Evolutionary conservation across 2,329 filamentous ascomycete genomes (phyloP), one percentile per base, ranked within the genome.

Genomic region (Aspergillus quadricinctus): DNA sequence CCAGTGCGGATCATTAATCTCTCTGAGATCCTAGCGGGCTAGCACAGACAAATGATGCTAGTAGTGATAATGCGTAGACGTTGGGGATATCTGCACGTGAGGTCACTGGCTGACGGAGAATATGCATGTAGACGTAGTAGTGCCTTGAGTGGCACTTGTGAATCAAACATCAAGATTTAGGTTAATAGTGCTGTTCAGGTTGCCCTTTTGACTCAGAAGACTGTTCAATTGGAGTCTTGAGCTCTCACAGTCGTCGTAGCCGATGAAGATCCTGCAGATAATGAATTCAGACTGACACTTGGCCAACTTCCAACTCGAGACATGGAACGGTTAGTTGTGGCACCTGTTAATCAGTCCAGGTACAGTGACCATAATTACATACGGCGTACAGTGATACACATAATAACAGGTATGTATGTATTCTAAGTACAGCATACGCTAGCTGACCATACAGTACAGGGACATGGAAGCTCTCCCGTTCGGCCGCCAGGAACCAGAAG

Each of bases 281-380:
- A 54, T 50, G 48, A 53, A 28, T n/a, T n/a, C n/a, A n/a, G 50
- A 50, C 54, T 56, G 58, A 56, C 56, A 60, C 58, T 57, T 58
- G 58, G 58, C 56, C 56, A 60, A 58, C 56, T 60, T 54, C 58
- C 56, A 51, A 48, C 54, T 60, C 50, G 49, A 56, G 55, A 53
- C n/a, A 56, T 27, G 21, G 1, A 25, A 21, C 21, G 40, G 21
- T 43, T 25, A 29, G 28, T 50, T 53, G 43, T 27, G 28, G 45
- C 45, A 52, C 25, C 6, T 45, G 40, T 29, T 23, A 46, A 14
- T 46, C 10, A 46, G 31, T 17, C 14, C 14, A 37, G 14, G 31
- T 37, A 37, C 14, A 37, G 14, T 17, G 31, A 35, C 14, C 14
- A 17, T 37, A 37, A 37, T 37, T 37, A 37, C 31, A 35, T 11